Evolutionary conservation across 176 grass and related monocot species (phyloP).

Genomic region (Secale cereale): DNA sequence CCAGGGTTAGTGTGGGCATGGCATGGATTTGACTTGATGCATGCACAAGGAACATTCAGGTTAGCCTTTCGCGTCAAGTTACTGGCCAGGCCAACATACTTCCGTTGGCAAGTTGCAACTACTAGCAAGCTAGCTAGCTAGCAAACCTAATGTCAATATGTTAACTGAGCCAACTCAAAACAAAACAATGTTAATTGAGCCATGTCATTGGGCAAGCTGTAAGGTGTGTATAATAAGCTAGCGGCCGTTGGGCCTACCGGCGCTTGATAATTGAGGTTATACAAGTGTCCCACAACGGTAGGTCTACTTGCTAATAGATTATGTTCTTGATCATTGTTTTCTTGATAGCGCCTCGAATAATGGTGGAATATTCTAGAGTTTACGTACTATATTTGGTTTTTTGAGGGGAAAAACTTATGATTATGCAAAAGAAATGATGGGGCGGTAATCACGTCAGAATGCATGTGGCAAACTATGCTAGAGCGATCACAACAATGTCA

Average conservation of each 20-base stretch:
- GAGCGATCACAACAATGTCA: background rate
- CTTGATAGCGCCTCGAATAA: background rate
- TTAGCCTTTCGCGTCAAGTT: slow-evolving; percentile 18
- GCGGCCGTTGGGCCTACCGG: slow-evolving; percentile 16
- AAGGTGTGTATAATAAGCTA: slow-evolving; percentile 12
- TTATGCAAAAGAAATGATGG: background rate
- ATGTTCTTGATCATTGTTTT: background rate
- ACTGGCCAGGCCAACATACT: background rate
- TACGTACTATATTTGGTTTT: background rate
- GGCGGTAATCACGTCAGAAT: background rate
- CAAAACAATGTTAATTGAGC: background rate
- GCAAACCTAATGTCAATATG: background rate
- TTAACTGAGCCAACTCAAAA: background rate
- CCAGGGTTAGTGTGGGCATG: background rate
- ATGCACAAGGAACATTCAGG: slow-evolving; percentile 6
- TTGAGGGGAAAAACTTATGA: no score
- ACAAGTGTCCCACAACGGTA: slow-evolving; percentile 19
- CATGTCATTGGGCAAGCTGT: slow-evolving; percentile 10
- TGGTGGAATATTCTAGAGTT: background rate
- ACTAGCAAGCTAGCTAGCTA: background rate
- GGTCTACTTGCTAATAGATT: slow-evolving; percentile 20
- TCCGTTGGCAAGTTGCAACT: slow-evolving; percentile 18
- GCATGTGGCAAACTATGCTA: background rate
- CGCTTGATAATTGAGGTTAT: slow-evolving; percentile 2
- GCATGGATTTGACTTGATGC: background rate